A percentile compares a stretch with the other conserved stretches of the same genome.
phyloP scores from a whole-genome alignment of 805 yeast genomes.

The Candida sakaeoensis region DNA sequence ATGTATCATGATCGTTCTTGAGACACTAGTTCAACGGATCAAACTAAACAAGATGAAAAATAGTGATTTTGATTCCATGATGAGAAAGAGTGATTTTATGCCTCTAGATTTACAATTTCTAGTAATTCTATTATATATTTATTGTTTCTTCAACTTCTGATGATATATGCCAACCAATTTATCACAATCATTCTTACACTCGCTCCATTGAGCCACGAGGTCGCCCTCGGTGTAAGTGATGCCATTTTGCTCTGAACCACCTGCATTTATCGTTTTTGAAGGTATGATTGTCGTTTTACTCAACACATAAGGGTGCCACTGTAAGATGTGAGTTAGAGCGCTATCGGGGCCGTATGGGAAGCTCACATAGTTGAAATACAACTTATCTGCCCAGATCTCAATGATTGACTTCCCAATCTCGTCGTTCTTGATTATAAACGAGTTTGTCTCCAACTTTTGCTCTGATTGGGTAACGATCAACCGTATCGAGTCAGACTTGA shows the following conservation, averaged over 20 bases:
- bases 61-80: too few species aligned
- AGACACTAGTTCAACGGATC: too few species aligned
- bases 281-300: conserved; percentile 73
- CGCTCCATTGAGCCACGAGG: conserved; percentile 59
- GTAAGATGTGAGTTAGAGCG: conserved; percentile 83
- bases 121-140: conserved; percentile 1
- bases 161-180: conserved; percentile 34
- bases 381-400: conserved; percentile 77
- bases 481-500: conserved; percentile 50
- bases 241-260: conserved; percentile 25
- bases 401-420: conserved; percentile 61
- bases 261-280: conserved; percentile 33
- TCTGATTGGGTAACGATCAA: conserved; percentile 70
- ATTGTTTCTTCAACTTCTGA: conserved; percentile 11
- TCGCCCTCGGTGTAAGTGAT: conserved; percentile 60
- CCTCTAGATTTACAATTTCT: too few species aligned
- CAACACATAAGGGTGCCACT: conserved; percentile 88
- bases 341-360: conserved; percentile 58
- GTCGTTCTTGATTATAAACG: conserved; percentile 70
- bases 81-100: too few species aligned
- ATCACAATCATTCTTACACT: conserved; percentile 57
- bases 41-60: too few species aligned
- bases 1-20: too few species aligned
- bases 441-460: conserved; percentile 58
- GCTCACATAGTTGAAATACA: conserved; percentile 61